These are phyloP conservation scores for Fusarium poae DNA, from an alignment of 2,329 filamentous ascomycete species.

Conservation along the genomic window DNA sequence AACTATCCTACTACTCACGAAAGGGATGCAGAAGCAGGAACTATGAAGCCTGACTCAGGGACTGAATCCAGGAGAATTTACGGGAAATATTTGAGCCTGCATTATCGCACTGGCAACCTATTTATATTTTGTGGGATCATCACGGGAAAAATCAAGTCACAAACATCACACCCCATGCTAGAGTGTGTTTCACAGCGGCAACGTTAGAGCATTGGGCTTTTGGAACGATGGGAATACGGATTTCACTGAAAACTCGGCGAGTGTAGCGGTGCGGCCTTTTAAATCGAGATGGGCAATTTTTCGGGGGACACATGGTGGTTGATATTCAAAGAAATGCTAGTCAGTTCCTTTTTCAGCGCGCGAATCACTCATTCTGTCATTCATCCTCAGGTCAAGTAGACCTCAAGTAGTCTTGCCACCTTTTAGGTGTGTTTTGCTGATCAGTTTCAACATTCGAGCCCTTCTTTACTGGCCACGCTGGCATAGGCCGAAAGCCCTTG, in stretches of 20 bases:
- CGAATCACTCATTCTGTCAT: not conserved
- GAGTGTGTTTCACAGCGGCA: conserved; percentile 2
- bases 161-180: not conserved
- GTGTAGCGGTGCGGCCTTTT: conserved; percentile 5
- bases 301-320: not conserved
- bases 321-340: conserved; percentile 7
- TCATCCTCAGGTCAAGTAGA: not conserved
- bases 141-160: conserved; percentile 7
- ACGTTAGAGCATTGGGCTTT: conserved; percentile 1
- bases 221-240: conserved; percentile 2
- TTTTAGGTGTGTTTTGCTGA: conserved; percentile 8
- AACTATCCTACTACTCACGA: not conserved
- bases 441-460: not conserved
- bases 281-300: conserved; percentile 4
- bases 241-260: conserved; percentile 6
- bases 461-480: conserved; percentile 38
- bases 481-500: conserved; percentile 12
- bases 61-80: not conserved
- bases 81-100: not conserved
- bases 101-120: not conserved
- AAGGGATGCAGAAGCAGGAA: not conserved
- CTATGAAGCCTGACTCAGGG: not conserved
- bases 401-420: conserved; percentile 35
- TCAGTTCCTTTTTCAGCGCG: not conserved
- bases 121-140: conserved; percentile 9